Evolutionary conservation across 768 basidiomycete genomes (phyloP), one percentile per base, ranked within the genome.

Genomic region (Lentinula aciculospora): DNA sequence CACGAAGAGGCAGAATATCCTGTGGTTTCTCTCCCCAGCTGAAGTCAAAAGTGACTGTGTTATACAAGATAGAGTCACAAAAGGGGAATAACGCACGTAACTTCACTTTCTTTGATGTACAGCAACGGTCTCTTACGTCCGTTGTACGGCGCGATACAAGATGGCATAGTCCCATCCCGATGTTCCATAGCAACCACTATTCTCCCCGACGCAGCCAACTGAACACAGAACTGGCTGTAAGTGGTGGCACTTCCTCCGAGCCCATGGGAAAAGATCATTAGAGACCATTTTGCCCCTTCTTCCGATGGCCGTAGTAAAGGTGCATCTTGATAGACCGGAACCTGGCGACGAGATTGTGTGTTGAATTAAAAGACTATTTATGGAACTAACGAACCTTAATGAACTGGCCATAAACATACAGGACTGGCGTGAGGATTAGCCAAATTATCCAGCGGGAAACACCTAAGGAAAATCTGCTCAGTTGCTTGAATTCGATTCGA

Each of bases 181-280:
- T 94, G 93, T 65, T 94, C 90, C 23, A 94, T 66, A 4, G 90
- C 86, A 44, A 92, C 76, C 2, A 96, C 92, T 4, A 94, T 83
- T 59, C 81, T 85, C 2, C 94, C 94, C 36, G 86, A 77, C 3
- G 88, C 82, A 3, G 93, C 94, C 21, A 94, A 68, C 23, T 81
- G 78, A 2, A 80, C 75, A 66, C 91, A 93, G 58, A 88, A 68
- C 67, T 91, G 88, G 59, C 87, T 88, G 64, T 93, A 92, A 1
- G 83, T 80, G 0, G 84, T 88, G 21, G 84, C 74, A 42, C 80
- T 83, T 3, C 91, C 92, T 19, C 83, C 86, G 21, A 94, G 80
- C 19, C 92, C 92, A 72, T 94, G 92, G 9, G 88, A 90, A 71
- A 93, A 94, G 39, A 94, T 78, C 29, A 92, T 81, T 29, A 94